Evolutionary conservation across 2,329 filamentous ascomycete species (phyloP).

Genomic region (Mycosphaerella sp.): DNA sequence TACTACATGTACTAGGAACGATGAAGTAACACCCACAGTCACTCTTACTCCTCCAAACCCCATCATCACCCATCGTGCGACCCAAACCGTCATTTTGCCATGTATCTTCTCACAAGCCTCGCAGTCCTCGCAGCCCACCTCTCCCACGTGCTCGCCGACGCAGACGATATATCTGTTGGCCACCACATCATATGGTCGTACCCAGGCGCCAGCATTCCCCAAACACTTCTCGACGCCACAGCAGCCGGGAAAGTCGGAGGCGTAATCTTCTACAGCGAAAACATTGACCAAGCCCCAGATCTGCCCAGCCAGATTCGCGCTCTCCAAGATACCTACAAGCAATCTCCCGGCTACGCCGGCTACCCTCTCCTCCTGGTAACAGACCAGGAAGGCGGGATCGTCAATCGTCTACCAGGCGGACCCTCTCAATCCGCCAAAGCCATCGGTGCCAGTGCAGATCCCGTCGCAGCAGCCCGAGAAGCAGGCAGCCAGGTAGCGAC

Average conservation of each 20-base stretch:
- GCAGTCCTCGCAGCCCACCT: neutral
- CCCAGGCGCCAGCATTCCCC: slow-evolving; percentile 11
- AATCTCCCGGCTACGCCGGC: slow-evolving; percentile 11
- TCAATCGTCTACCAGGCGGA: slow-evolving; percentile 18
- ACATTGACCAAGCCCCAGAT: slow-evolving; percentile 10
- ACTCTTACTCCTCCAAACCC: neutral
- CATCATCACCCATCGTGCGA: neutral
- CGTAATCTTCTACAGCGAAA: slow-evolving; percentile 19
- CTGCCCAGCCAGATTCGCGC: slow-evolving; percentile 11
- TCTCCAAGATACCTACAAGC: slow-evolving; percentile 13
- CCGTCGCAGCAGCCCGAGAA: slow-evolving; percentile 2
- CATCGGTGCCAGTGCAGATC: slow-evolving; percentile 10
- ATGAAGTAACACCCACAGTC: too few relatives aligned
- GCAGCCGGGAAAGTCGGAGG: slow-evolving; percentile 17
- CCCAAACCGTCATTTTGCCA: neutral
- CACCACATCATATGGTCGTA: slow-evolving; percentile 20
- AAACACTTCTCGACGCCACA: slow-evolving; percentile 8
- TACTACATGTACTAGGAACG: too few relatives aligned
- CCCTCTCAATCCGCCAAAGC: slow-evolving; percentile 13
- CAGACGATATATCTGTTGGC: slow-evolving; percentile 8
- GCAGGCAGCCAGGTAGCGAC: slow-evolving; percentile 10
- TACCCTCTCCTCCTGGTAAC: slow-evolving; percentile 17
- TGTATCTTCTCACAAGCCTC: neutral
- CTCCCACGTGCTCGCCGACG: neutral
- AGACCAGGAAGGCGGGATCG: slow-evolving; percentile 18